Percentiles rank a stretch among this genome's conserved stretches.
phyloP scores from a whole-genome alignment of 192 early-diverging fungal genomes.

The Coemansia sp. region DNA sequence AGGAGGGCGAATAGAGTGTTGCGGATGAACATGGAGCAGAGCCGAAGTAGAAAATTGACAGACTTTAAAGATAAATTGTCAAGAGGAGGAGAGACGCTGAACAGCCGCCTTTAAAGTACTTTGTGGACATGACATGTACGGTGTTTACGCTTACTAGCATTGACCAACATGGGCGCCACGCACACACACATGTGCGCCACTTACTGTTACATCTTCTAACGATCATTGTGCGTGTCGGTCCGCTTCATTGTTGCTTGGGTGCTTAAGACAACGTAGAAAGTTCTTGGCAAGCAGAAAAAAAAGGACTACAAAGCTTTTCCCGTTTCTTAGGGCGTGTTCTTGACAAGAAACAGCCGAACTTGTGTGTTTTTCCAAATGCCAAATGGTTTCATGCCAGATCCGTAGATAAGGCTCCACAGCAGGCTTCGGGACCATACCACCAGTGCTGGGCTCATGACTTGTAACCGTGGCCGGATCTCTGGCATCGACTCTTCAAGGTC shows the following conservation, averaged over 20 bases:
- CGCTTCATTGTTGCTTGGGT: not conserved
- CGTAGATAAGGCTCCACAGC: constrained; percentile 73
- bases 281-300: constrained; percentile 9
- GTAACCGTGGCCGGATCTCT: constrained; percentile 60
- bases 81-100: not conserved
- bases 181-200: not conserved
- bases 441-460: constrained; percentile 62
- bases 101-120: not conserved
- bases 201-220: not conserved
- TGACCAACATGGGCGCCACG: not conserved
- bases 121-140: not conserved
- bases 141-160: not conserved
- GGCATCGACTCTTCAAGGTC: constrained; percentile 57
- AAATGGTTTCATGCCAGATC: constrained; percentile 58
- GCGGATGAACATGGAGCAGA: not conserved
- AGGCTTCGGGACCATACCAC: constrained; percentile 73
- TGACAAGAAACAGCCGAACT: constrained; percentile 61
- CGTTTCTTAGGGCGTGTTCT: constrained; percentile 11
- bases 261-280: not conserved
- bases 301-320: not conserved
- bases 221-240: not conserved
- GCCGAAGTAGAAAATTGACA: not conserved
- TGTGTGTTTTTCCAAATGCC: constrained; percentile 71
- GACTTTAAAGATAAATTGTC: not conserved
- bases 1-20: not conserved